Evolutionary conservation across 1,284 basidiomycete species (phyloP), one percentile per base, ranked within the genome.

Genomic region (Apiotrichum domesticum): DNA sequence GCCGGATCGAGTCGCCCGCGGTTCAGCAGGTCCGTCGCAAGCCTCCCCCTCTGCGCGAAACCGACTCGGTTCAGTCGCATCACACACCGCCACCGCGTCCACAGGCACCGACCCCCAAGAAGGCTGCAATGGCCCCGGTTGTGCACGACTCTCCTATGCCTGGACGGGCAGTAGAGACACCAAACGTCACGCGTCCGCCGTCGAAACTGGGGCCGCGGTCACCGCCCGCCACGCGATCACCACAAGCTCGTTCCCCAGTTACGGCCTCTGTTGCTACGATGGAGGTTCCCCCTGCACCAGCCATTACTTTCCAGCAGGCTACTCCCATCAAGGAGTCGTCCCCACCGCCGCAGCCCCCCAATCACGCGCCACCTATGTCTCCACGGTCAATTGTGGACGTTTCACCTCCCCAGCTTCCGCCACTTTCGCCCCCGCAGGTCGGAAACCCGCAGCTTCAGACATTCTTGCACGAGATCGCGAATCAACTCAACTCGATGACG

Each of bases 381-480:
- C 54, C 35, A 34, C 43, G 35, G 37, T 46, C 45, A 6, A 4
- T 46, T 15, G 9, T n/a, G 11, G 44, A 42, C 11, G 63, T 34
- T 29, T 57, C 63, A 21, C 47, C 47, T 47, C 58, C 69, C 14
- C 61, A 62, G 34, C 59, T 70, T 10, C 59, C 66, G 2, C 69
- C 73, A 0, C 59, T 77, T 52, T 69, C 72, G 35, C 71, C 71
- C 7, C 80, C 80, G 0, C 69, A 75, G 45, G 78, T 79, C 0
- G 76, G 77, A 52, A 79, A 82, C 58, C 74, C 74, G 6, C 78
- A 79, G 40, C 77, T 82, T 63, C 81, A 82, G 63, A 74, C 75
- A 49, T 83, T 82, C 73, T 80, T 82, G 73, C 77, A 81, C 65
- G 81, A 83, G 63, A 80, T 83, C 14, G 81, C 81, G 46, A 79